A percentile compares a stretch with the other conserved stretches of the same genome.
phyloP scores from a whole-genome alignment of 805 yeast species.

The Tanozyma kutaoensis region DNA sequence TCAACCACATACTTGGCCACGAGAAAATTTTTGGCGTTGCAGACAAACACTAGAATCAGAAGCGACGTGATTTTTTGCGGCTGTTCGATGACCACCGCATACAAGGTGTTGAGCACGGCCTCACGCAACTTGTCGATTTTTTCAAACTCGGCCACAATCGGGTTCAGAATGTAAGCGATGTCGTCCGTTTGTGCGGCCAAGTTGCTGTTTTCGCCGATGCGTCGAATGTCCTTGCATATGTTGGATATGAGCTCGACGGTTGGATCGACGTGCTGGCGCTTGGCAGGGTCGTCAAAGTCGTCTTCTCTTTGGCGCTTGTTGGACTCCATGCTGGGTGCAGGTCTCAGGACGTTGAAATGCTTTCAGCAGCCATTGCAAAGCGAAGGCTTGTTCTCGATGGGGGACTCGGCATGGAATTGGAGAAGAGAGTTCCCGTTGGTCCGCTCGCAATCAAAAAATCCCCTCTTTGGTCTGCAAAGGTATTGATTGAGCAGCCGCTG shows the following conservation, averaged over 20 bases:
- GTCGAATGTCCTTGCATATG: slow-evolving; percentile 30
- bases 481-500: slow-evolving; percentile 6
- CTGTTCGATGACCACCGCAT: slow-evolving; percentile 68
- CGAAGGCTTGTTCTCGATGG: slow-evolving; percentile 6
- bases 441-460: slow-evolving; percentile 7
- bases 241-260: slow-evolving; percentile 25
- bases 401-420: slow-evolving; percentile 8
- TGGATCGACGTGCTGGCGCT: slow-evolving; percentile 28
- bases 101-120: slow-evolving; percentile 48
- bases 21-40: slow-evolving; percentile 47
- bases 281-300: slow-evolving; percentile 10
- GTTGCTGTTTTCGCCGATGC: slow-evolving; percentile 30
- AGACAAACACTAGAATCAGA: slow-evolving; percentile 50
- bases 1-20: slow-evolving; percentile 63
- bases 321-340: not conserved
- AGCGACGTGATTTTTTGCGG: slow-evolving; percentile 80
- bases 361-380: slow-evolving; percentile 1
- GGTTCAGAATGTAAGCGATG: slow-evolving; percentile 54
- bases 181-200: slow-evolving; percentile 27
- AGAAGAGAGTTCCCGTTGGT: slow-evolving; percentile 5
- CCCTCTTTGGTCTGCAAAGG: slow-evolving; percentile 9
- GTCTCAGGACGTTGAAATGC: not conserved
- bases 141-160: slow-evolving; percentile 53
- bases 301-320: not conserved
- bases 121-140: slow-evolving; percentile 45